Evolutionary conservation across 164 flowering plant species (phyloP).

Genomic region (Magnolia sinica): DNA sequence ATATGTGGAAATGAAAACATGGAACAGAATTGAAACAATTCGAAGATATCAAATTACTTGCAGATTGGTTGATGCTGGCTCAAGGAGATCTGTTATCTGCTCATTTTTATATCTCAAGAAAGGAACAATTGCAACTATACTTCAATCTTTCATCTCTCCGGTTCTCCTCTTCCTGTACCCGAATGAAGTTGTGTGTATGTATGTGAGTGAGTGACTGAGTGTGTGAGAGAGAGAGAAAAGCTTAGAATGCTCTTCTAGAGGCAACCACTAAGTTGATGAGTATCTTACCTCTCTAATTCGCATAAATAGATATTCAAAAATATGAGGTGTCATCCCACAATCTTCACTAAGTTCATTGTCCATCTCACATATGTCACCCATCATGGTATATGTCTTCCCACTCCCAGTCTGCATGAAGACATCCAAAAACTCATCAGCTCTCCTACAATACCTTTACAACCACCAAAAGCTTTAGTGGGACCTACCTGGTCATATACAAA

Average conservation of each 20-base stretch:
- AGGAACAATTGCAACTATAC: conserved; percentile 88
- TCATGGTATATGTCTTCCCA: conserved; percentile 94
- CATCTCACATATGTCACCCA: conserved; percentile 52
- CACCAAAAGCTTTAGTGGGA: not conserved
- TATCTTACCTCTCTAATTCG: no score
- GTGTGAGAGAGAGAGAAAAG: no score
- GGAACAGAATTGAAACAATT: not conserved
- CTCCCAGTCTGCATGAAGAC: conserved; percentile 79
- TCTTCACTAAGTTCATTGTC: no score
- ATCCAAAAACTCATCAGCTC: conserved; percentile 4
- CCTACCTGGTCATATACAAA: conserved; percentile 94
- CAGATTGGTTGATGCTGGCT: conserved; percentile 78
- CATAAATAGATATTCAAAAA: no score
- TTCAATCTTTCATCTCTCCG: conserved; percentile 5
- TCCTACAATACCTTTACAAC: not conserved
- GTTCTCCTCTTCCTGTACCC: no score
- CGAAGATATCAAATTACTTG: conserved; percentile 42
- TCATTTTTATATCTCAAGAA: conserved; percentile 93
- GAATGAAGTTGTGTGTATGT: no score
- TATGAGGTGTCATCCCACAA: no score
- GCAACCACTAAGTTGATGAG: no score
- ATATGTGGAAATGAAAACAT: conserved; percentile 2
- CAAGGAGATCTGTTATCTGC: conserved; percentile 87
- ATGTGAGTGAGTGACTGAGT: no score
- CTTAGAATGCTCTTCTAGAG: no score